These are phyloP conservation scores for Cocos nucifera DNA, from an alignment of 176 grass and related monocot genomes.

Conservation along the genomic window DNA sequence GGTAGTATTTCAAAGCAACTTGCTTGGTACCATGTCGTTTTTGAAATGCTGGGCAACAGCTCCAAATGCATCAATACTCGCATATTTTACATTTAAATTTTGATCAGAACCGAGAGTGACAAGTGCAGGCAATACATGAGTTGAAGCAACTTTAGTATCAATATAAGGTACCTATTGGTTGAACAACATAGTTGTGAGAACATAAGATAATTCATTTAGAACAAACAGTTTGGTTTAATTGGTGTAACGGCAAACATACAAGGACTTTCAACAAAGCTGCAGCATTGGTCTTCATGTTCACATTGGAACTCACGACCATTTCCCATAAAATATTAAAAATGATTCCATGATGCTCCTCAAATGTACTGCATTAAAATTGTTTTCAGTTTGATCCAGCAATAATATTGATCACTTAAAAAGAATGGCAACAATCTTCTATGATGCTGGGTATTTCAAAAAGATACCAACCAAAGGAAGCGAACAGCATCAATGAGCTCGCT, in stretches of 20 bases:
- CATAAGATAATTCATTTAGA: slow-evolving; percentile 9
- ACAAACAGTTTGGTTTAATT: slow-evolving; percentile 17
- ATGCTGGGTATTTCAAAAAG: slow-evolving; percentile 1
- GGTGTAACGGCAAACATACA: slow-evolving; percentile 34
- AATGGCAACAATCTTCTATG: background rate
- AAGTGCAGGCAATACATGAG: slow-evolving; percentile 89
- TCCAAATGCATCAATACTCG: slow-evolving; percentile 94
- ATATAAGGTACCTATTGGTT: slow-evolving; percentile 64
- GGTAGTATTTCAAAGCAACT: slow-evolving; percentile 10
- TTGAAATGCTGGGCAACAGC: slow-evolving; percentile 95
- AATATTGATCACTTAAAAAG: background rate
- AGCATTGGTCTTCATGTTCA: slow-evolving; percentile 69
- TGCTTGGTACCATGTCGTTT: slow-evolving; percentile 70
- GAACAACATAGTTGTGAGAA: slow-evolving; percentile 23
- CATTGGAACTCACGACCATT: slow-evolving; percentile 87
- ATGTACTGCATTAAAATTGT: slow-evolving; percentile 53
- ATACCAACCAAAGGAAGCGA: slow-evolving; percentile 81
- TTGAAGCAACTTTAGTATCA: slow-evolving; percentile 69
- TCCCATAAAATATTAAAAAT: slow-evolving; percentile 93
- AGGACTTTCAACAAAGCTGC: slow-evolving; percentile 79
- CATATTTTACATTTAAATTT: slow-evolving; percentile 90
- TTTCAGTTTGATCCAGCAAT: slow-evolving; percentile 1
- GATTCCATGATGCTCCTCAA: slow-evolving; percentile 70
- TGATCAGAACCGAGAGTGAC: slow-evolving; percentile 84
- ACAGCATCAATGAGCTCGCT: slow-evolving; percentile 70